A percentile compares a stretch with the other conserved stretches of the same genome.
phyloP scores from a whole-genome alignment of 805 yeast species.

The Candida maltosa region DNA sequence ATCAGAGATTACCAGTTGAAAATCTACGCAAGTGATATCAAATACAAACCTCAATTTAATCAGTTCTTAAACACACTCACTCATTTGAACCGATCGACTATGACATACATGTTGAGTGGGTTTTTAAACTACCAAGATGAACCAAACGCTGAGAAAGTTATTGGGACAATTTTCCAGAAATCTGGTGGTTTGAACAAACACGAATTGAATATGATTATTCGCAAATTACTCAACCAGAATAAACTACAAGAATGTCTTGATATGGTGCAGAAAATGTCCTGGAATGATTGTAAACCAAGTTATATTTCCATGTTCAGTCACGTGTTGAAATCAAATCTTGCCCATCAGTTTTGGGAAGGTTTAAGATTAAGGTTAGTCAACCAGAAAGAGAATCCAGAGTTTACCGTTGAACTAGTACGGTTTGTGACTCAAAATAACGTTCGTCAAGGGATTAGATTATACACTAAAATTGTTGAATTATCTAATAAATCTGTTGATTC shows the following conservation, averaged over 20 bases:
- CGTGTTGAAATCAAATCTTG: constrained; percentile 2
- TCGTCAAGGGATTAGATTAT: too few species aligned
- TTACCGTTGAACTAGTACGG: too few species aligned
- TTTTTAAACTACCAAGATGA: constrained; percentile 25
- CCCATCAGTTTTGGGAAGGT: too few species aligned
- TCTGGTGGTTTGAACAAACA: constrained; percentile 18
- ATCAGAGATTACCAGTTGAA: constrained; percentile 4
- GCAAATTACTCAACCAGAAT: constrained; percentile 21
- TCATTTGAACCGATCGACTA: constrained; percentile 29
- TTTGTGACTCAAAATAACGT: too few species aligned
- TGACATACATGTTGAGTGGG: constrained; percentile 28
- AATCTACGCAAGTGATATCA: constrained; percentile 1
- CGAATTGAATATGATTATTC: constrained; percentile 26
- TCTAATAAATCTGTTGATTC: too few species aligned
- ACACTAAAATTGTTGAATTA: too few species aligned
- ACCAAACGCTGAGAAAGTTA: constrained; percentile 24
- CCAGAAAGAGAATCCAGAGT: too few species aligned
- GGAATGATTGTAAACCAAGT: constrained; percentile 22
- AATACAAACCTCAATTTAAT: constrained; percentile 11
- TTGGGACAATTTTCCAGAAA: constrained; percentile 26
- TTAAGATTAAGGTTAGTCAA: too few species aligned
- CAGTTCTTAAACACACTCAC: constrained; percentile 16
- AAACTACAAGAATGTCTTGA: constrained; percentile 22
- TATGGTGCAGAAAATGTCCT: constrained; percentile 17
- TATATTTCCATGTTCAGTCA: constrained; percentile 18